These are phyloP conservation scores for Erythrophleum ivorense DNA, from an alignment of 331 rosid species.

Conservation along the genomic window DNA sequence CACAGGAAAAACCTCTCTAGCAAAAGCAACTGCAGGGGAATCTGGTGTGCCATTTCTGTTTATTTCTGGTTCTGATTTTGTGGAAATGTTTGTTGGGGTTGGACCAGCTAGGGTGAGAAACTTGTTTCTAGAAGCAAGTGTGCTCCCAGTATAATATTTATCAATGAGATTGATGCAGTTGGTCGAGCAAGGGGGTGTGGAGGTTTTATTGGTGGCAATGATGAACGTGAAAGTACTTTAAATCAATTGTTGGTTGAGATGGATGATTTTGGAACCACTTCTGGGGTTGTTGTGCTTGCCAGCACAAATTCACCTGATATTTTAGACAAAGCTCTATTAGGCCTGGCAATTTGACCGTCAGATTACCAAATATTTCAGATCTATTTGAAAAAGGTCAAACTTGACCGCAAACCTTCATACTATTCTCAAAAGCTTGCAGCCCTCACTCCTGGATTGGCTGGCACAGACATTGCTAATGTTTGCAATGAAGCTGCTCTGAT, in stretches of 20 bases:
- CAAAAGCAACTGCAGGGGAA: slow-evolving; percentile 98
- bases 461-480: slow-evolving; percentile 98
- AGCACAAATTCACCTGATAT: slow-evolving; percentile 98
- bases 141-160: slow-evolving; percentile 95
- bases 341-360: slow-evolving; percentile 98
- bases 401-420: slow-evolving; percentile 77
- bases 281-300: slow-evolving; percentile 98
- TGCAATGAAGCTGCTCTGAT: slow-evolving; percentile 95
- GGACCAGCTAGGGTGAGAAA: slow-evolving; percentile 97
- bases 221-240: slow-evolving; percentile 98
- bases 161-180: slow-evolving; percentile 96
- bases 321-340: slow-evolving; percentile 95
- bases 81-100: slow-evolving; percentile 96
- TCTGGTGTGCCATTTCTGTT: slow-evolving; percentile 93
- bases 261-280: slow-evolving; percentile 97
- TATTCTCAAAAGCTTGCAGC: slow-evolving; percentile 94
- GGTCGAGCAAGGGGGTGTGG: slow-evolving; percentile 97
- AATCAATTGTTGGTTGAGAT: slow-evolving; percentile 98
- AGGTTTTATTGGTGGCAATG: slow-evolving; percentile 77
- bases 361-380: slow-evolving; percentile 79
- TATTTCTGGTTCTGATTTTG: slow-evolving; percentile 90
- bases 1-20: slow-evolving; percentile 94
- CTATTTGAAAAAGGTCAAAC: slow-evolving; percentile 81
- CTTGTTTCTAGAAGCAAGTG: slow-evolving; percentile 90
- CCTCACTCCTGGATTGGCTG: slow-evolving; percentile 96